Evolutionary conservation across 768 basidiomycete species (phyloP).

Genomic region (Leccinum longicurvipes): DNA sequence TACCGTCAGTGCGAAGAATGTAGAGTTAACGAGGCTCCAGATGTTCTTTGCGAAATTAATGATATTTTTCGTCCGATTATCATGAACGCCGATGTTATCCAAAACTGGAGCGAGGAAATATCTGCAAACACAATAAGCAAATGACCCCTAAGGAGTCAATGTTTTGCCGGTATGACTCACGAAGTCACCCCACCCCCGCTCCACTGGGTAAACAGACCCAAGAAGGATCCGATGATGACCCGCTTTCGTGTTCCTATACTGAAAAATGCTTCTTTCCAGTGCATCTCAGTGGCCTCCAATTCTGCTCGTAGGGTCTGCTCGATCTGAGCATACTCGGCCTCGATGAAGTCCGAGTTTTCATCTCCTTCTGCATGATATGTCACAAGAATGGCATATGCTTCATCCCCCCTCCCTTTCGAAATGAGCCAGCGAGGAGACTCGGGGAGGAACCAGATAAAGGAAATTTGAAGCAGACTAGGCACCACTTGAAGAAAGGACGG

Average conservation of each 20-base stretch:
- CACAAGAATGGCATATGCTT: slow-evolving; percentile 45
- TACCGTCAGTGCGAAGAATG: slow-evolving; percentile 1
- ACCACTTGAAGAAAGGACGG: slow-evolving; percentile 55
- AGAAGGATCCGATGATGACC: slow-evolving; percentile 6
- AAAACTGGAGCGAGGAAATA: slow-evolving; percentile 10
- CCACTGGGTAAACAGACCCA: slow-evolving; percentile 16
- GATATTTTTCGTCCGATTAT: slow-evolving; percentile 16
- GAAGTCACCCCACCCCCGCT: slow-evolving; percentile 10
- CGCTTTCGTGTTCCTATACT: slow-evolving; percentile 17
- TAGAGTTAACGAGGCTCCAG: slow-evolving; percentile 12
- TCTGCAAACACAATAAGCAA: slow-evolving; percentile 3
- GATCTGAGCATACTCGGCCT: slow-evolving; percentile 56
- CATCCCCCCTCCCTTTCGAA: slow-evolving; percentile 48
- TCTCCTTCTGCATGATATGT: slow-evolving; percentile 65
- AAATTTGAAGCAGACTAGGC: slow-evolving; percentile 51
- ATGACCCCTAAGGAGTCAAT: too few species aligned
- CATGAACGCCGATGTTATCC: slow-evolving; percentile 19
- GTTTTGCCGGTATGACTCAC: not conserved
- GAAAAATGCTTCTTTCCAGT: not conserved
- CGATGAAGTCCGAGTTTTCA: slow-evolving; percentile 46
- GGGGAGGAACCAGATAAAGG: slow-evolving; percentile 55
- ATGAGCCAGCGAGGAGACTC: slow-evolving; percentile 68
- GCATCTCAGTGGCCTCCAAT: not conserved
- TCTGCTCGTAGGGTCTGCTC: slow-evolving; percentile 45
- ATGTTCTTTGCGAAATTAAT: slow-evolving; percentile 11